phyloP scores from a whole-genome alignment of 108 stramenopile species.

The Nannochloropsis gaditana region DNA sequence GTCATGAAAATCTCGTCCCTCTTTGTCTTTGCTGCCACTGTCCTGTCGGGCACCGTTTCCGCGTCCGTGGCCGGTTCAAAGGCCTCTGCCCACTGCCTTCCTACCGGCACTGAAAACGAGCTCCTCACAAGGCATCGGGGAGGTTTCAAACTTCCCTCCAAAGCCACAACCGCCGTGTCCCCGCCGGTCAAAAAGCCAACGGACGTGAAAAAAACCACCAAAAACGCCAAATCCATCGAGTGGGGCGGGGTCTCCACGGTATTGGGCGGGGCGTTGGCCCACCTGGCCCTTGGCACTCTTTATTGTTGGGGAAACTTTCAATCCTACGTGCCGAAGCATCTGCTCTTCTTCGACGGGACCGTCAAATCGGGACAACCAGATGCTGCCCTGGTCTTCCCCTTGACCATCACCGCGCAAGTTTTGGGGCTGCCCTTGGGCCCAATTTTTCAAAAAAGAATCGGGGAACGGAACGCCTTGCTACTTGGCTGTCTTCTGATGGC shows the following conservation, averaged over 20 bases:
- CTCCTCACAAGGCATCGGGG: constrained; percentile 14
- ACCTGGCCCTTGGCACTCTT: constrained; percentile 52
- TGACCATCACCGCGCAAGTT: constrained; percentile 38
- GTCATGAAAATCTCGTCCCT: background rate
- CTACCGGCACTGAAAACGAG: background rate
- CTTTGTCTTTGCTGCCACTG: background rate
- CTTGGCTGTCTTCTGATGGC: constrained; percentile 43
- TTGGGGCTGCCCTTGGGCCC: constrained; percentile 46
- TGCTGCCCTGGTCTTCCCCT: constrained; percentile 44
- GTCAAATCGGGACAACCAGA: constrained; percentile 28
- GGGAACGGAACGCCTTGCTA: constrained; percentile 25
- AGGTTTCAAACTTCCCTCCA: background rate
- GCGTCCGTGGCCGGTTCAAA: background rate
- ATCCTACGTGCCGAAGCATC: constrained; percentile 44
- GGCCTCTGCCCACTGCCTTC: background rate
- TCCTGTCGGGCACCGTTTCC: background rate
- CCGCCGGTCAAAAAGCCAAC: background rate
- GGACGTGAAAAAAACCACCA: background rate
- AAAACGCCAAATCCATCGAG: background rate
- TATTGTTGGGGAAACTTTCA: constrained; percentile 58
- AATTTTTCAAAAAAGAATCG: constrained; percentile 37
- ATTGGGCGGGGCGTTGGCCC: constrained; percentile 39
- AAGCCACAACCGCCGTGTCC: background rate
- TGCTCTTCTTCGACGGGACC: constrained; percentile 30
- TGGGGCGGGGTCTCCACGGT: constrained; percentile 31